phyloP scores from a whole-genome alignment of 768 basidiomycete genomes.

The Dictyophora rubrovolvata region DNA sequence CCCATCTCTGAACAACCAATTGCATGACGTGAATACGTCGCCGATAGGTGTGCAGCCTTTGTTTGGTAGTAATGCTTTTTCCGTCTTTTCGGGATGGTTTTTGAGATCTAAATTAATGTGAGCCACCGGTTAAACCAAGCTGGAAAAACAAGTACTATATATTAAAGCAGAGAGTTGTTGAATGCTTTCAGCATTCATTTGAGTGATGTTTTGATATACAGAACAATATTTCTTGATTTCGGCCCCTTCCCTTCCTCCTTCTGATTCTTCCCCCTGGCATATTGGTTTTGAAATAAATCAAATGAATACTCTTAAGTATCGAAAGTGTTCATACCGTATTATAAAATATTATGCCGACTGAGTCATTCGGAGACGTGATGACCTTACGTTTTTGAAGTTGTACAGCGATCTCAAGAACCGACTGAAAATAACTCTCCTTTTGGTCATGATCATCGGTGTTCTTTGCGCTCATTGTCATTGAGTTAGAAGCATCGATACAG shows the following conservation, averaged over 20 bases:
- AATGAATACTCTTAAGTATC: conserved; percentile 12
- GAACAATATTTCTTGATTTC: conserved; percentile 63
- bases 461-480: conserved; percentile 71
- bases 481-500: conserved; percentile 86
- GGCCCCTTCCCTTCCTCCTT: conserved; percentile 30
- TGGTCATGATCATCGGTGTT: conserved; percentile 55
- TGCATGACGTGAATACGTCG: conserved; percentile 85
- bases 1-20: conserved; percentile 85
- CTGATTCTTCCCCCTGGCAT: conserved; percentile 24
- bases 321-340: conserved; percentile 61
- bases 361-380: conserved; percentile 77
- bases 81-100: conserved; percentile 49
- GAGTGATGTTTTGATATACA: conserved; percentile 66
- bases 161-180: conserved; percentile 69
- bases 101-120: conserved; percentile 34
- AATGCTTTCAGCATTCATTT: conserved; percentile 72
- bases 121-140: conserved; percentile 3
- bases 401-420: conserved; percentile 73
- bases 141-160: conserved; percentile 43
- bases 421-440: conserved; percentile 66
- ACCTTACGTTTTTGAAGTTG: conserved; percentile 88
- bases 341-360: conserved; percentile 83
- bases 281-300: too few relatives aligned
- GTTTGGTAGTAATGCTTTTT: conserved; percentile 54
- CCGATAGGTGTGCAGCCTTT: conserved; percentile 59